These are phyloP conservation scores for Globisporangium parvum DNA, from an alignment of 352 stramenopile species.

Conservation along the genomic window DNA sequence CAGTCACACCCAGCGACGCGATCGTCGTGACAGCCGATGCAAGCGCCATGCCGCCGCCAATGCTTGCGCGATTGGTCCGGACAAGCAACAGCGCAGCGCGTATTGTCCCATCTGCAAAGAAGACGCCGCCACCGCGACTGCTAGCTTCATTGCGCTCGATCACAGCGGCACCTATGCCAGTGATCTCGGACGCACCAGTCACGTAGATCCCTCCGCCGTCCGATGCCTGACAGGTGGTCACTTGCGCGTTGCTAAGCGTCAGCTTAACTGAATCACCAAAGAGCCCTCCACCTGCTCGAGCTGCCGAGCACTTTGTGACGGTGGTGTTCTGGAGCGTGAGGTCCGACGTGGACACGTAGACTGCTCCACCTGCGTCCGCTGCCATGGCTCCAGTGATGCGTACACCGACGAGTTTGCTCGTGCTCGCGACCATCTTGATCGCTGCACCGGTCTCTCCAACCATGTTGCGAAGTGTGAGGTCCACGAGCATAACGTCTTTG, in stretches of 20 bases:
- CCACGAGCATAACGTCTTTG: slow-evolving; percentile 11
- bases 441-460: slow-evolving; percentile 16
- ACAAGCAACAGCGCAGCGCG: slow-evolving; percentile 9
- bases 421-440: slow-evolving; percentile 19
- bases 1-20: slow-evolving; percentile 9
- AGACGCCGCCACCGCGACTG: slow-evolving; percentile 22
- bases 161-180: slow-evolving; percentile 11
- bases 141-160: slow-evolving; percentile 24
- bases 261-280: slow-evolving; percentile 23
- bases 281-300: slow-evolving; percentile 21
- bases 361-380: slow-evolving; percentile 19
- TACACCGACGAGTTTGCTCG: slow-evolving; percentile 11
- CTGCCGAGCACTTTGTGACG: slow-evolving; percentile 17
- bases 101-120: slow-evolving; percentile 13
- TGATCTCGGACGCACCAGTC: slow-evolving; percentile 12
- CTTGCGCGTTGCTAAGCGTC: slow-evolving; percentile 7
- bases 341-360: slow-evolving; percentile 23
- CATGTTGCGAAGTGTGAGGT: slow-evolving; percentile 24
- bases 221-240: slow-evolving; percentile 15
- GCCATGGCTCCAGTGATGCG: slow-evolving; percentile 14
- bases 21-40: slow-evolving; percentile 16
- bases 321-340: slow-evolving; percentile 17
- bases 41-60: slow-evolving; percentile 29
- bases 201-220: slow-evolving; percentile 28
- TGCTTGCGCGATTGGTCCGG: slow-evolving; percentile 20